Conservation (phyloP, 768 basidiomycete genomes). For the Termitomyces sp. region DNA sequence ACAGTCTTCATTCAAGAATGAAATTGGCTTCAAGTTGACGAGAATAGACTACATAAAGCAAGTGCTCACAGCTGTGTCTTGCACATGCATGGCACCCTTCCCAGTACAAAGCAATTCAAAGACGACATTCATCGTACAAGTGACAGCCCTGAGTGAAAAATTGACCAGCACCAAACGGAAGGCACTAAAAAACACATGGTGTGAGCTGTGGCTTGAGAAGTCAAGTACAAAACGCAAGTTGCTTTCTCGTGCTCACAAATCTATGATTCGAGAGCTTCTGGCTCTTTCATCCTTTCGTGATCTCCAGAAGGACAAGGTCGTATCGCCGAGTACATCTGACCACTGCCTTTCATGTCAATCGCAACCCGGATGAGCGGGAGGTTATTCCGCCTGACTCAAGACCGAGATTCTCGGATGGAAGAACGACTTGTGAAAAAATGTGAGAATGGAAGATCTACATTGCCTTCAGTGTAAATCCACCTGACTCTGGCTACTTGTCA, state of each 20-base stretch:
- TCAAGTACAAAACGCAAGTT: neutral
- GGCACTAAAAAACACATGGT: slow-evolving; percentile 22
- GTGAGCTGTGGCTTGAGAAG: neutral
- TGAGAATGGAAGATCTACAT: too few relatives aligned
- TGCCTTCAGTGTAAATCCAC: neutral
- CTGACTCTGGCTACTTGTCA: slow-evolving; percentile 17
- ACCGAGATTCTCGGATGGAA: slow-evolving; percentile 22
- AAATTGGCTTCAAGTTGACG: neutral
- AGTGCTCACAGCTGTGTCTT: slow-evolving; percentile 29
- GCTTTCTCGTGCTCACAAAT: slow-evolving; percentile 14
- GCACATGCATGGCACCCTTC: slow-evolving; percentile 35
- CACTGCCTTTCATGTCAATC: slow-evolving; percentile 30
- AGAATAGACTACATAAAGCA: neutral
- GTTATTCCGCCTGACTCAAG: slow-evolving; percentile 25
- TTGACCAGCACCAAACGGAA: slow-evolving; percentile 38
- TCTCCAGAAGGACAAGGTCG: slow-evolving; percentile 34
- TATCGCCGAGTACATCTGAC: slow-evolving; percentile 32
- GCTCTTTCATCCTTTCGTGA: slow-evolving; percentile 19
- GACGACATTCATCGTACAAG: neutral
- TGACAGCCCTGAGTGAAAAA: neutral
- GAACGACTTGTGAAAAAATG: neutral
- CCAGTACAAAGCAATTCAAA: neutral
- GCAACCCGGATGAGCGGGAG: slow-evolving; percentile 30
- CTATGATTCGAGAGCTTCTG: slow-evolving; percentile 19
- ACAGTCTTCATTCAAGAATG: slow-evolving; percentile 23